Evolutionary conservation across 345 rosid genomes (phyloP).

Genomic region (Lenwebbia sp.): DNA sequence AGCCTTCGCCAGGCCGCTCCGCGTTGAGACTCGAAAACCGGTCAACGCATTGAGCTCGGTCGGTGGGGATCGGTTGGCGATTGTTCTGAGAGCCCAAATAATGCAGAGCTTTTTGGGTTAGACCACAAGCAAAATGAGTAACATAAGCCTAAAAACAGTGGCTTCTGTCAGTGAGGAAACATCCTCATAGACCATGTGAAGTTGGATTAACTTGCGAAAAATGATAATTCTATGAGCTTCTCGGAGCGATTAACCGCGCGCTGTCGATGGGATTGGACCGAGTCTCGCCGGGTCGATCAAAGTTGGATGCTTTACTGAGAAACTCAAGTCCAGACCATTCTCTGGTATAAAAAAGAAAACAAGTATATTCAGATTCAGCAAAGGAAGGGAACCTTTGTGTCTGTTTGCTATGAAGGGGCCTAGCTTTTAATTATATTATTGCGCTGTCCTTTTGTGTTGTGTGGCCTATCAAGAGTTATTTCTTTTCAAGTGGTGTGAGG

Average conservation of each 20-base stretch:
- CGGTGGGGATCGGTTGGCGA: background rate
- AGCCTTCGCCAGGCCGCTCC: background rate
- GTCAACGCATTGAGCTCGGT: background rate
- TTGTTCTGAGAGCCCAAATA: background rate
- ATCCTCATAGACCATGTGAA: background rate
- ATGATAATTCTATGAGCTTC: background rate
- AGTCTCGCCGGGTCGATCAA: background rate
- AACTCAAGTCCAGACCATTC: background rate
- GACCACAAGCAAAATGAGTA: background rate
- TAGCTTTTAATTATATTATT: background rate
- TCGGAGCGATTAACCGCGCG: background rate
- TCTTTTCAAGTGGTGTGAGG: constrained; percentile 30
- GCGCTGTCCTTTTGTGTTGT: constrained; percentile 1
- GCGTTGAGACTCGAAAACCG: background rate
- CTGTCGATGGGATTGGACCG: background rate
- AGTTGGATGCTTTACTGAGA: background rate
- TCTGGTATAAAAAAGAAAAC: background rate
- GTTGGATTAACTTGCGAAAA: background rate
- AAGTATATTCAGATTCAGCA: background rate
- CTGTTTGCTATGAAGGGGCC: background rate
- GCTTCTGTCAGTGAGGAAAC: background rate
- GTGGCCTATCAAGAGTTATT: constrained; percentile 20
- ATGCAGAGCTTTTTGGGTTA: background rate
- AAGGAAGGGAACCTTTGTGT: background rate
- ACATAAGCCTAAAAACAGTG: background rate